Evolutionary conservation across 2,329 filamentous ascomycete species (phyloP), one percentile per base, ranked within the genome.

Genomic region (Aspergillus tubingensis): DNA sequence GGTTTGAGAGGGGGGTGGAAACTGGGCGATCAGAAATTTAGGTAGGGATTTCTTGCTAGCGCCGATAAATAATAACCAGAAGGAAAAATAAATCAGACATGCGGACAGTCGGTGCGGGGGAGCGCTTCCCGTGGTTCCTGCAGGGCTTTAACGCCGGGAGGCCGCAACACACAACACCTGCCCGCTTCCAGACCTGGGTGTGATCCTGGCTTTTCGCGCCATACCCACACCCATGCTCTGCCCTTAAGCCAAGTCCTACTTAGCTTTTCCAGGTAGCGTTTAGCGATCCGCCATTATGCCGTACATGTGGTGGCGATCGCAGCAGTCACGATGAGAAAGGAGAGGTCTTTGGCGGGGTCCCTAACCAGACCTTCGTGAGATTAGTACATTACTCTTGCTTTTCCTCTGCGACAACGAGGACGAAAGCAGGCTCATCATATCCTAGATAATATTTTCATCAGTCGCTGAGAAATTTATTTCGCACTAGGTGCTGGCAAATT

Each of bases 81-180:
- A 36, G 32, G 32, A 30, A 44, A 57, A 56, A 60, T 57, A 57
- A 54, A 54, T 27, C 49, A 61, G 60, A 62, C 61, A 63, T 59
- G 58, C 56, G 61, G 54, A 61, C 47, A 30, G n/a, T 59, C 52
- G 54, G 65, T 66, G 62, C 64, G 64, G 62, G 64, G 64, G 62
- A 54, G 36, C 50, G 41, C 54, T 58, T 61, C 54, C 54, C 54
- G 61, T 60, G 61, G 61, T 62, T 62, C 62, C 59, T 63, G 59
- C 62, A 63, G 61, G 53, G 62, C 54, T 55, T 55, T 55, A 55
- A 44, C 53, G 41, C 53, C 43, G 19, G 39, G 53, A 55, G 36
- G 23, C 39, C 53, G 39, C 41, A 25, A 36, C 39, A 55, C 39
- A 32, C 23, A 44, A 47, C 53, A 55, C 27, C 41, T 47, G 30